phyloP scores from a whole-genome alignment of 495 filamentous ascomycete species.

The Parathielavia appendiculata region DNA sequence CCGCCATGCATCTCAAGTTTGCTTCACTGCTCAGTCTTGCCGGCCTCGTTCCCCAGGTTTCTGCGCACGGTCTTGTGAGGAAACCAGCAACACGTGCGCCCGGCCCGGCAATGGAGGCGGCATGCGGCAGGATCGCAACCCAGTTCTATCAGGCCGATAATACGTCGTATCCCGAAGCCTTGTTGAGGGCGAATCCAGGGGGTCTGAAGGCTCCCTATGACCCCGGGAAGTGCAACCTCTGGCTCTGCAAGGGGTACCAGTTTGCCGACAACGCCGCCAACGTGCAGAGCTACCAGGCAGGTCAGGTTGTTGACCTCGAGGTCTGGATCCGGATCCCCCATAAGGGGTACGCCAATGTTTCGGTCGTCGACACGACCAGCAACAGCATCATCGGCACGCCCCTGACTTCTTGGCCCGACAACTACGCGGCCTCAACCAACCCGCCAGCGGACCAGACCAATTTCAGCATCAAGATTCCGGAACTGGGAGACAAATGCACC shows the following conservation, averaged over 20 bases:
- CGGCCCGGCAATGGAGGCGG: constrained; percentile 53
- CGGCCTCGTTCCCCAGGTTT: constrained; percentile 48
- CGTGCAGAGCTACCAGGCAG: constrained; percentile 55
- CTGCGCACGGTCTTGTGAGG: constrained; percentile 59
- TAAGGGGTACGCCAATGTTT: constrained; percentile 63
- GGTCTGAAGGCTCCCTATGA: constrained; percentile 54
- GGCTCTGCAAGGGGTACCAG: constrained; percentile 67
- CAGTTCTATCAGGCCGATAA: constrained; percentile 57
- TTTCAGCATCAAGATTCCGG: constrained; percentile 63
- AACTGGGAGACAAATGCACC: constrained; percentile 52
- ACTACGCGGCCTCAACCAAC: constrained; percentile 47
- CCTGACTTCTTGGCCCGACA: constrained; percentile 51
- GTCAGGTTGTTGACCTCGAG: constrained; percentile 54
- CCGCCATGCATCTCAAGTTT: constrained; percentile 19
- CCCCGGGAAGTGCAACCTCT: constrained; percentile 56
- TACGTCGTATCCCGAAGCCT: constrained; percentile 63
- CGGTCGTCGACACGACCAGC: constrained; percentile 58
- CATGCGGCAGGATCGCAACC: constrained; percentile 59
- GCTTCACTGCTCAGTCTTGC: constrained; percentile 34
- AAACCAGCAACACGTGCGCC: constrained; percentile 55
- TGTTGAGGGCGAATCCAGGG: constrained; percentile 52
- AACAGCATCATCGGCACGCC: constrained; percentile 53
- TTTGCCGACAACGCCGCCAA: constrained; percentile 65
- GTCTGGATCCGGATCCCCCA: constrained; percentile 61
- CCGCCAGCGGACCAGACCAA: constrained; percentile 55